Evolutionary conservation across 108 stramenopile species (phyloP).

Genomic region (Seminavis robusta): DNA sequence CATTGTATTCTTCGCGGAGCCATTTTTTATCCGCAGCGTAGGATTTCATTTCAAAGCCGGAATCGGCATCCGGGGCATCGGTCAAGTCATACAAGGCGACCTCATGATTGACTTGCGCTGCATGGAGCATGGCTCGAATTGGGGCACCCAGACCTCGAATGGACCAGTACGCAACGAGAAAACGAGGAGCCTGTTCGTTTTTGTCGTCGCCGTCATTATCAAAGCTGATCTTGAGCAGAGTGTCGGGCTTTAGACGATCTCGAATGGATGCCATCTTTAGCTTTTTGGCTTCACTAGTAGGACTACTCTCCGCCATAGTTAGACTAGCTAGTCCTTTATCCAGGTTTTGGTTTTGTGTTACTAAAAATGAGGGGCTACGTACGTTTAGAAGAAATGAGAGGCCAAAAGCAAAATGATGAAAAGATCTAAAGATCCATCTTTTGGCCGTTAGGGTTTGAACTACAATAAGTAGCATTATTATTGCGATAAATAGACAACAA

Average conservation of each 20-base stretch:
- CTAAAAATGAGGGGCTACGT: too few relatives aligned
- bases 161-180: slow-evolving; percentile 29
- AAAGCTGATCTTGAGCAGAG: slow-evolving; percentile 3
- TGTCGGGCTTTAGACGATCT: slow-evolving; percentile 9
- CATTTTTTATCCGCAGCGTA: slow-evolving; percentile 14
- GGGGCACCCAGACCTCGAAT: slow-evolving; percentile 36
- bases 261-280: too few relatives aligned
- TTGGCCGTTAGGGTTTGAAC: too few relatives aligned
- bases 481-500: too few relatives aligned
- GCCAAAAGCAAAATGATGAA: too few relatives aligned
- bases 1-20: slow-evolving; percentile 12
- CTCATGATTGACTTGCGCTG: slow-evolving; percentile 11
- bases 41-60: slow-evolving; percentile 8
- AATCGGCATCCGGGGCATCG: slow-evolving; percentile 13
- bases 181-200: slow-evolving; percentile 2
- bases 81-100: slow-evolving; percentile 22
- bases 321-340: too few relatives aligned
- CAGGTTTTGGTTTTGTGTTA: too few relatives aligned
- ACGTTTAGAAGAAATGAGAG: too few relatives aligned
- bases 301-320: too few relatives aligned
- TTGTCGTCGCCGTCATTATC: neutral
- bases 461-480: too few relatives aligned
- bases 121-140: slow-evolving; percentile 24
- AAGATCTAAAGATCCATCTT: too few relatives aligned
- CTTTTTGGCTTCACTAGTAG: too few relatives aligned